These are phyloP conservation scores for Diplodia sapinea DNA, from an alignment of 2,329 filamentous ascomycete genomes.

Conservation along the genomic window DNA sequence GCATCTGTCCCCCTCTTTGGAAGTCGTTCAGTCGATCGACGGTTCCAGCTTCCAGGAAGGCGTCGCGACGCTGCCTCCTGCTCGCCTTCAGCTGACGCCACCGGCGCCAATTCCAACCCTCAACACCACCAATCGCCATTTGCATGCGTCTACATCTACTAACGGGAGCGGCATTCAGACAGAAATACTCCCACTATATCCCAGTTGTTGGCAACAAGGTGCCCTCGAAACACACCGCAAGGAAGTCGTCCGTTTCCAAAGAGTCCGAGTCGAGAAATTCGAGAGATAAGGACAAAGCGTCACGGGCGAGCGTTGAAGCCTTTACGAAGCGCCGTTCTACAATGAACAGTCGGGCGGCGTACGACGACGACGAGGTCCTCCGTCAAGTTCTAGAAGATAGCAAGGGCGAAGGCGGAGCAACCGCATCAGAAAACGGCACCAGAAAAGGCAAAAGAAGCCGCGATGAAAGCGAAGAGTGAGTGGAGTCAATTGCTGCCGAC, in stretches of 20 bases:
- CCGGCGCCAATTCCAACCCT: constrained; percentile 29
- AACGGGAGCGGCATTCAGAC: constrained; percentile 50
- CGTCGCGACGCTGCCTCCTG: constrained; percentile 7
- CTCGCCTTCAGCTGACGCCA: constrained; percentile 25
- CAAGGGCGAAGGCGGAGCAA: constrained; percentile 73
- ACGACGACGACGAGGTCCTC: constrained; percentile 91
- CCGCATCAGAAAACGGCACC: constrained; percentile 60
- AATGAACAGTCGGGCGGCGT: constrained; percentile 96
- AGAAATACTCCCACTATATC: constrained; percentile 68
- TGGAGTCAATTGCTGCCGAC: constrained; percentile 37
- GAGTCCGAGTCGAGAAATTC: constrained; percentile 62
- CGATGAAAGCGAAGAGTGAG: constrained; percentile 94
- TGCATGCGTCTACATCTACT: constrained; percentile 18
- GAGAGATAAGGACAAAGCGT: constrained; percentile 62
- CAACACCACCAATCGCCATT: background rate
- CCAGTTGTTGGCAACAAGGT: constrained; percentile 61
- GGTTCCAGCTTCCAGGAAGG: background rate
- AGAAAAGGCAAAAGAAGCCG: constrained; percentile 80
- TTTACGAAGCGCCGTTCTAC: constrained; percentile 87
- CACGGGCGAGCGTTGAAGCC: constrained; percentile 60
- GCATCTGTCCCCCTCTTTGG: background rate
- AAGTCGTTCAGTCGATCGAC: constrained; percentile 2
- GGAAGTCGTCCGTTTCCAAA: constrained; percentile 70
- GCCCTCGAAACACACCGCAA: constrained; percentile 57
- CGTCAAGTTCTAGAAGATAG: constrained; percentile 92